A percentile compares a stretch with the other conserved stretches of the same genome.
Conservation (phyloP, 1,284 basidiomycete genomes). For the Pseudozyma thailandica region DNA sequence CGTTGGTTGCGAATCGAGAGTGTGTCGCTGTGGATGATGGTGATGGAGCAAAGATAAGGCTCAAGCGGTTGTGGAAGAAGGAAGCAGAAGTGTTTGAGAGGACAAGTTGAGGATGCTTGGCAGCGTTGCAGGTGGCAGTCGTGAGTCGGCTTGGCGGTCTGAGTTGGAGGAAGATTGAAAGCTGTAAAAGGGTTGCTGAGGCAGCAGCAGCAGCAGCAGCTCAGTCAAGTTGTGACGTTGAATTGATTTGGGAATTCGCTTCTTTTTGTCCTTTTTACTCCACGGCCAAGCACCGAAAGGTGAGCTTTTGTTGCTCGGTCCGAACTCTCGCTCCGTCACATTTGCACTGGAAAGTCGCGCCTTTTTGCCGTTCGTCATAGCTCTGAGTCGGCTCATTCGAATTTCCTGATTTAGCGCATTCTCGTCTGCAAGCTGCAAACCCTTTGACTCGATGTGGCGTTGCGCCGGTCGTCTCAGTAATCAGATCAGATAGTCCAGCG, state of each 20-base stretch:
- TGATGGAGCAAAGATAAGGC: not conserved
- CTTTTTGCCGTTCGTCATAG: too few relatives aligned
- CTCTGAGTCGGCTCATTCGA: too few relatives aligned
- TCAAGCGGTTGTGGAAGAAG: not conserved
- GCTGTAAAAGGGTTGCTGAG: not conserved
- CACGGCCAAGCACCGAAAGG: too few relatives aligned
- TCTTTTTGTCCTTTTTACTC: not conserved
- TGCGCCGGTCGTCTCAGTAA: constrained; percentile 4
- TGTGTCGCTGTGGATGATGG: not conserved
- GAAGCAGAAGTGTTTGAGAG: not conserved
- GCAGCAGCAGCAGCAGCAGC: too few relatives aligned
- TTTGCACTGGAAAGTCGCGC: too few relatives aligned
- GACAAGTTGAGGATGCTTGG: not conserved
- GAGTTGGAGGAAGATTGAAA: not conserved
- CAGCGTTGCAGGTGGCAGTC: too few relatives aligned
- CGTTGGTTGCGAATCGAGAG: too few relatives aligned
- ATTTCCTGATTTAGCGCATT: too few relatives aligned
- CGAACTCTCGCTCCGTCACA: too few relatives aligned
- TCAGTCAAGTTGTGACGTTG: not conserved
- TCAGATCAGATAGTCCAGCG: constrained; percentile 6
- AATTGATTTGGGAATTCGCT: not conserved
- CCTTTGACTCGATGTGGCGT: not conserved
- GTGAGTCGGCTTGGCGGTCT: constrained; percentile 1
- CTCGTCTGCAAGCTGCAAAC: too few relatives aligned
- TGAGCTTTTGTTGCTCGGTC: constrained; percentile 1